Evolutionary conservation across 202 grass and related monocot species (phyloP), one percentile per base, ranked within the genome.

Genomic region (Dendrocalamus latiflorus): DNA sequence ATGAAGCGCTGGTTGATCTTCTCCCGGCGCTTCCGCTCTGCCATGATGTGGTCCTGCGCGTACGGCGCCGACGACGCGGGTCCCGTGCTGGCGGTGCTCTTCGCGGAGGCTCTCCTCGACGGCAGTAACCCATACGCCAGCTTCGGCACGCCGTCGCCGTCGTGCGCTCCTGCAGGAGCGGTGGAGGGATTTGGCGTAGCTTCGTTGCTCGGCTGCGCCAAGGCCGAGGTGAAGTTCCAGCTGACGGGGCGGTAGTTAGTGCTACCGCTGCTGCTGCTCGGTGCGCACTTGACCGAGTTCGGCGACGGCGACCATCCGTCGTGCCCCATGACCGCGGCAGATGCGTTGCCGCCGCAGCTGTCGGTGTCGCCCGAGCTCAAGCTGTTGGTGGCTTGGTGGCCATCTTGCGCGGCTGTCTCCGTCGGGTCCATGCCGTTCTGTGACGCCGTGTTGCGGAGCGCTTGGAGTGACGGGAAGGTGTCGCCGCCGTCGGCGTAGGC

Each of bases 41-140:
- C n/a, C n/a, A n/a, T n/a, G n/a, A 90, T 85, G 74, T 95, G 93
- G 7, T 90, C 90, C 20, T 90, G 89, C 28, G 81, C 74, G 71
- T 37, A 37, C 4, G 36, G 4, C 58, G 76, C 9, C 48, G n/a
- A n/a, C n/a, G 47, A 44, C 49, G 70, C 20, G 8, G 49, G 8
- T 16, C 41, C 78, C 6, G n/a, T n/a, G n/a, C n/a, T n/a, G n/a
- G n/a, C n/a, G n/a, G 48, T 15, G 20, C 30, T 28, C 21, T 28
- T 78, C 47, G 39, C 56, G 26, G 37, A 8, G 9, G 26, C 21
- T 36, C 43, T 75, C 63, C 25, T 70, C 3, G 44, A 13, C 55
- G 72, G 17, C 39, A 59, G 64, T 6, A 21, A 48, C 42, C 44
- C 57, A n/a, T 54, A 47, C 13, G 7, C 13, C 67, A 25, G 17